Base-by-base conservation (phyloP, 306 rosid species). In the Malus sieversii region DNA sequence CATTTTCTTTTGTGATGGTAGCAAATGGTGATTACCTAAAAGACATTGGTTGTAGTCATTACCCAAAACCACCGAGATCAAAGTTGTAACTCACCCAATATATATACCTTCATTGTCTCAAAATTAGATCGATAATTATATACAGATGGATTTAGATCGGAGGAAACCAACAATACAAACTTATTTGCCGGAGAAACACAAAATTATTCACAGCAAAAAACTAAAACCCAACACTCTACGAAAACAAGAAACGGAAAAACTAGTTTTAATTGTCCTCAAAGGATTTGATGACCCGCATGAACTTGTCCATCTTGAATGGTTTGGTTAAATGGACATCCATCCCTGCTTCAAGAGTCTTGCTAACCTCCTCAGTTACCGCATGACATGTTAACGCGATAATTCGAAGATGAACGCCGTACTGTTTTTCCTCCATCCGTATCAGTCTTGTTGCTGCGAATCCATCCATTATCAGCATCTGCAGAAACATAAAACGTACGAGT, bases 331-430 rank as follows among this genome's bases (percentile, higher is more conserved):
- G 92, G 64, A 70, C 78, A 74, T 89, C 92, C 90, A 89, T 87
- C 79, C 92, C 92, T 48, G 81, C 85, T n/a, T 87, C 85, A 19
- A 22, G 57, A 4, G 55, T 72, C 66, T 15, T 72, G 4, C 58
- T 74, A 4, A 76, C 87, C 81, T 80, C 78, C 40, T 71, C 78
- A 55, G 68, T 61, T 3, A 69, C 68, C 19, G 83, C 73, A 19
- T 75, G 71, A 68, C 89, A 86, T 10, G 93, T 85, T 72, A 89
- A 77, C 68, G 97, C 93, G 66, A 91, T 86, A 59, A 89, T 89
- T 5, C 88, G 91, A 66, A 84, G 78, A 71, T 32, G 90, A 48
- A 80, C 23, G 33, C 79, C 85, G 52, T 72, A 77, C 0, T 25
- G 6, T 59, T 72, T 83, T 79, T 87, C 97, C 74, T 83, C 71